A percentile compares a stretch with the other conserved stretches of the same genome.
Conservation (phyloP, 139 green algal species). For the Asterochloris sp. region DNA sequence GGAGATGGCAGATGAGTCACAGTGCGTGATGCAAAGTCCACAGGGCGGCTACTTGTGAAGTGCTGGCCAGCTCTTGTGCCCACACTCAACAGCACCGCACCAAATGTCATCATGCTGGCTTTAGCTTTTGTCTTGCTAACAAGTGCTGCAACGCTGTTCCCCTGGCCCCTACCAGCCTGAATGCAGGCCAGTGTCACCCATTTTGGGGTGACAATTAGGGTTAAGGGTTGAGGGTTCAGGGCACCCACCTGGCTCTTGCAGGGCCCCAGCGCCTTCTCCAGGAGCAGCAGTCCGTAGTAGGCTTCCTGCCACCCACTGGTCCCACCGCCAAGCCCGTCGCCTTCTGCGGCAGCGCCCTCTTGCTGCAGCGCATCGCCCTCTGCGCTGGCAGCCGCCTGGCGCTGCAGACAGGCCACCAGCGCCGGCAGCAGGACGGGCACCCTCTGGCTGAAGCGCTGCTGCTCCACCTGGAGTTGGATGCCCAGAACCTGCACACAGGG, state of each 20-base stretch:
- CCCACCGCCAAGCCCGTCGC: slow-evolving; percentile 3
- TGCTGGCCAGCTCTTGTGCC: too few relatives aligned
- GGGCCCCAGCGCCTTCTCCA: slow-evolving; percentile 42
- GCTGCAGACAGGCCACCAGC: slow-evolving; percentile 29
- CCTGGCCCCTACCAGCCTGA: too few relatives aligned
- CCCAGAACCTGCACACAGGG: slow-evolving; percentile 38
- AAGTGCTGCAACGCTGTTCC: too few relatives aligned
- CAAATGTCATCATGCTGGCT: too few relatives aligned
- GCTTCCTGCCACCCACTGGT: slow-evolving; percentile 71
- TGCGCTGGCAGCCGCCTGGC: background rate
- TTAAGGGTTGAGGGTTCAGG: too few relatives aligned
- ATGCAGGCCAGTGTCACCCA: too few relatives aligned
- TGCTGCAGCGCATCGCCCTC: slow-evolving; percentile 12
- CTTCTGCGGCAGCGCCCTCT: slow-evolving; percentile 9
- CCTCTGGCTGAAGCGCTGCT: slow-evolving; percentile 31
- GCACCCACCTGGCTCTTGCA: background rate
- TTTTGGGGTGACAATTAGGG: too few relatives aligned
- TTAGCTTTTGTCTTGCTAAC: too few relatives aligned
- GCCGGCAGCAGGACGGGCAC: slow-evolving; percentile 32
- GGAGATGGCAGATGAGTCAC: too few relatives aligned
- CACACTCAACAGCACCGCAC: too few relatives aligned
- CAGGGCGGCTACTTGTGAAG: too few relatives aligned
- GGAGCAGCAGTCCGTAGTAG: slow-evolving; percentile 70
- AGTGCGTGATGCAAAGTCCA: too few relatives aligned
- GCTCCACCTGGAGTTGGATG: slow-evolving; percentile 52